These are phyloP conservation scores for Saturnispora saitoi DNA, from an alignment of 805 yeast genomes.

Conservation along the genomic window DNA sequence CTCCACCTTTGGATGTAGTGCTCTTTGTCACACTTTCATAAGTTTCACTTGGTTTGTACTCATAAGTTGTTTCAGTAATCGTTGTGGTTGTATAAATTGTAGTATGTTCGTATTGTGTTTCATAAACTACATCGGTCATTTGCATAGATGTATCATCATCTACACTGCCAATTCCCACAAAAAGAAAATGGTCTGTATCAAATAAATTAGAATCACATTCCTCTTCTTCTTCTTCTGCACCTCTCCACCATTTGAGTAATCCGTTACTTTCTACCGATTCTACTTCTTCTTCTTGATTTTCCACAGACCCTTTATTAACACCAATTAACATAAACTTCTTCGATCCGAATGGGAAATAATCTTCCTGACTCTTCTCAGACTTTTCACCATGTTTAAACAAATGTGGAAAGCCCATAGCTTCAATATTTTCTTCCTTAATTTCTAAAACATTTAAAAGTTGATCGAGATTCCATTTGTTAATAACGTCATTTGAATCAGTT, in stretches of 20 bases:
- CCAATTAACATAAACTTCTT: constrained; percentile 22
- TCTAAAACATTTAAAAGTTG: constrained; percentile 8
- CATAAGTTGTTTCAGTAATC: constrained; percentile 7
- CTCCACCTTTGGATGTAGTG: too few species aligned
- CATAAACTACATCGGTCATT: constrained; percentile 1
- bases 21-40: neutral
- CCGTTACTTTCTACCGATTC: constrained; percentile 5
- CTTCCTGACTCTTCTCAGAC: constrained; percentile 3
- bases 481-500: constrained; percentile 8
- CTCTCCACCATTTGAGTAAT: neutral
- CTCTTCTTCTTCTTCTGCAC: constrained; percentile 17
- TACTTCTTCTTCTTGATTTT: neutral
- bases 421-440: constrained; percentile 23
- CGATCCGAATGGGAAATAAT: constrained; percentile 22
- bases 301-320: constrained; percentile 8
- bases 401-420: constrained; percentile 23
- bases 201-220: constrained; percentile 11
- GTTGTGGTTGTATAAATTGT: constrained; percentile 14
- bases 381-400: constrained; percentile 18
- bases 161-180: constrained; percentile 22
- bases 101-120: constrained; percentile 2
- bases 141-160: neutral
- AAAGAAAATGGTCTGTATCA: constrained; percentile 22
- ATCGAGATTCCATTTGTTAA: neutral
- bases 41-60: neutral